These are phyloP conservation scores for Fusarium chaquense DNA, from an alignment of 2,329 filamentous ascomycete species.

Conservation along the genomic window DNA sequence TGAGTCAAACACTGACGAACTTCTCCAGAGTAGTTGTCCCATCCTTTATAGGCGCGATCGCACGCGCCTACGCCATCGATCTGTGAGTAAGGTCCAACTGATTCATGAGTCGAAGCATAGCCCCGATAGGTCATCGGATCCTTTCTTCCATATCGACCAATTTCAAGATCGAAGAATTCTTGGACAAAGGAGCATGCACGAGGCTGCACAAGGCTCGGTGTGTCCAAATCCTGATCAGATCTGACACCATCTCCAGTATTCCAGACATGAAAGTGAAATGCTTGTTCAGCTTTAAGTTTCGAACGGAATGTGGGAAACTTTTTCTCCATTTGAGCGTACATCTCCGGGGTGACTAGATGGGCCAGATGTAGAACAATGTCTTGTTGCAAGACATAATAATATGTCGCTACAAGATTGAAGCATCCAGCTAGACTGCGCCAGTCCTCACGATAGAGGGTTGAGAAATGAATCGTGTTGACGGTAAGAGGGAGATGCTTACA, in stretches of 20 bases:
- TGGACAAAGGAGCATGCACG: too few relatives aligned
- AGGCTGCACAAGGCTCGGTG: too few relatives aligned
- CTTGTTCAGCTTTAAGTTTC: neutral
- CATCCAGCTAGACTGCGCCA: slow-evolving; percentile 1
- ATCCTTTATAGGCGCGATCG: neutral
- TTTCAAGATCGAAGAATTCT: too few relatives aligned
- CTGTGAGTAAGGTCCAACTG: too few relatives aligned
- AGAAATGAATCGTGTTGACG: slow-evolving; percentile 27
- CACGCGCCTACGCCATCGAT: too few relatives aligned
- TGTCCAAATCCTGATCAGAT: neutral
- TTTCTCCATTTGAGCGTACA: neutral
- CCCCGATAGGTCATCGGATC: too few relatives aligned
- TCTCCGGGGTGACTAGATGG: neutral
- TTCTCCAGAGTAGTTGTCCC: neutral
- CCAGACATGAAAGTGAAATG: neutral
- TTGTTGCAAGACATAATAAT: neutral
- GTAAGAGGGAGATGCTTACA: neutral
- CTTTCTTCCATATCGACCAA: too few relatives aligned
- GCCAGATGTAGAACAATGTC: slow-evolving; percentile 4
- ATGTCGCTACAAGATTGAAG: neutral
- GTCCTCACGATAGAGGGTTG: slow-evolving; percentile 13
- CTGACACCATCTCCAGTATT: neutral
- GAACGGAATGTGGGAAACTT: neutral
- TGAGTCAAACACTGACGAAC: neutral
- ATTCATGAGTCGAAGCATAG: too few relatives aligned